Percentiles rank a stretch among this genome's conserved stretches.
phyloP scores from a whole-genome alignment of 2,329 filamentous ascomycete species.

The Cercospora citrullina region DNA sequence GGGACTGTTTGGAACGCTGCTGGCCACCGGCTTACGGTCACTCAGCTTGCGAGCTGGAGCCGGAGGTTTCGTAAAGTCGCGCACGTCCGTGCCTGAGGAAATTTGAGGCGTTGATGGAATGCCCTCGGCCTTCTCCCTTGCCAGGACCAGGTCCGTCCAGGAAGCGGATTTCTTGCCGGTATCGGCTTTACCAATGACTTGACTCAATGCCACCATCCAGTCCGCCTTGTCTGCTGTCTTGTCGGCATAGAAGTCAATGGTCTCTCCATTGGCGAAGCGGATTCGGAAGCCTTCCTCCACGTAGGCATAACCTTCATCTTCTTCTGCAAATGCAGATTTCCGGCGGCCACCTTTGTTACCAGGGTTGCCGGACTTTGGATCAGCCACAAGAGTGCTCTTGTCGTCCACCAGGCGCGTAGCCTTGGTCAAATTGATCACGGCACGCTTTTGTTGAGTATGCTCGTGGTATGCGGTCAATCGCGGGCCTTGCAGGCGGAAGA shows the following conservation, averaged over 20 bases:
- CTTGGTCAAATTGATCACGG: constrained; percentile 94
- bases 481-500: constrained; percentile 88
- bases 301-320: constrained; percentile 99
- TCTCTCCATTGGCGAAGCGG: constrained; percentile 95
- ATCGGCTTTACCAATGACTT: constrained; percentile 62
- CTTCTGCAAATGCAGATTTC: constrained; percentile 93
- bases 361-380: constrained; percentile 70
- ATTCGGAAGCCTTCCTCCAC: constrained; percentile 99
- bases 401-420: constrained; percentile 93
- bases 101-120: constrained; percentile 9
- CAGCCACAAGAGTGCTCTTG: constrained; percentile 76
- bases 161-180: constrained; percentile 49
- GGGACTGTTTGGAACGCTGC: constrained; percentile 33
- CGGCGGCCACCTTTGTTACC: constrained; percentile 55
- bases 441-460: constrained; percentile 88
- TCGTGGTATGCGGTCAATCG: constrained; percentile 97
- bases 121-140: constrained; percentile 40
- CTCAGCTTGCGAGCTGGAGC: constrained; percentile 23
- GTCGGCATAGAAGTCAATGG: constrained; percentile 98
- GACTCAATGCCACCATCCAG: constrained; percentile 87
- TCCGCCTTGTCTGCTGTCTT: constrained; percentile 82
- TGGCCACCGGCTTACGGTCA: constrained; percentile 30
- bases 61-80: constrained; percentile 35
- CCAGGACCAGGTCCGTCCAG: constrained; percentile 63
- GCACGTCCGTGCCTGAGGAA: constrained; percentile 19